Percentiles rank a stretch among this genome's conserved stretches.
Evolutionary conservation across 768 basidiomycete species (phyloP).

Genomic region (Guyanaporus albipodus): DNA sequence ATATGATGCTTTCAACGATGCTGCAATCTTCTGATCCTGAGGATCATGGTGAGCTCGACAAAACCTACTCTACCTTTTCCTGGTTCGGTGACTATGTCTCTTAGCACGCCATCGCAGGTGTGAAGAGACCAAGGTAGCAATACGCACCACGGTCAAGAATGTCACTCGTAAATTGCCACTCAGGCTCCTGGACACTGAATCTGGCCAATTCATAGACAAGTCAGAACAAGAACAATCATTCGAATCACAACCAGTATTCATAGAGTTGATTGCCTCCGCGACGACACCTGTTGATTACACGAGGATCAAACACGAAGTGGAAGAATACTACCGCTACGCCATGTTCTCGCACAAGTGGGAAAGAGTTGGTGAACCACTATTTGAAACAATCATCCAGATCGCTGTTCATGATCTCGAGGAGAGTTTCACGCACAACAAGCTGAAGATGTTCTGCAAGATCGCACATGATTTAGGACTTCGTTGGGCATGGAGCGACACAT

Average conservation of each 20-base stretch:
- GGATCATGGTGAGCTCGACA: neutral
- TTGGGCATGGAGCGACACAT: conserved; percentile 3
- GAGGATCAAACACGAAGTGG: neutral
- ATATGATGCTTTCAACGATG: neutral
- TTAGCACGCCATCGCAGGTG: neutral
- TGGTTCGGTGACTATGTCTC: neutral
- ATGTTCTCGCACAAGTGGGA: conserved; percentile 1
- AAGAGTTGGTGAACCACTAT: neutral
- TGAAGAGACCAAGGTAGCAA: neutral
- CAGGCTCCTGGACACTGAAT: neutral
- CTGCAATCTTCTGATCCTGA: neutral
- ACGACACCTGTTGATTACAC: neutral
- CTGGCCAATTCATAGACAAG: neutral
- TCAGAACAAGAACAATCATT: neutral
- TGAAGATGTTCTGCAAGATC: conserved; percentile 1
- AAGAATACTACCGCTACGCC: neutral
- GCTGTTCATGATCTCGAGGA: neutral
- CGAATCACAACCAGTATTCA: neutral
- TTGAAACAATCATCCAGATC: neutral
- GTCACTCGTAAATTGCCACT: neutral
- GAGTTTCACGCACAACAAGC: neutral
- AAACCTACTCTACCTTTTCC: neutral
- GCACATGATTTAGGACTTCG: neutral
- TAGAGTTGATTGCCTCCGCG: neutral
- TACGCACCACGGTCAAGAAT: neutral